phyloP scores from a whole-genome alignment of 1,139 yeast genomes.

The Blastobotrys petasosporus region DNA sequence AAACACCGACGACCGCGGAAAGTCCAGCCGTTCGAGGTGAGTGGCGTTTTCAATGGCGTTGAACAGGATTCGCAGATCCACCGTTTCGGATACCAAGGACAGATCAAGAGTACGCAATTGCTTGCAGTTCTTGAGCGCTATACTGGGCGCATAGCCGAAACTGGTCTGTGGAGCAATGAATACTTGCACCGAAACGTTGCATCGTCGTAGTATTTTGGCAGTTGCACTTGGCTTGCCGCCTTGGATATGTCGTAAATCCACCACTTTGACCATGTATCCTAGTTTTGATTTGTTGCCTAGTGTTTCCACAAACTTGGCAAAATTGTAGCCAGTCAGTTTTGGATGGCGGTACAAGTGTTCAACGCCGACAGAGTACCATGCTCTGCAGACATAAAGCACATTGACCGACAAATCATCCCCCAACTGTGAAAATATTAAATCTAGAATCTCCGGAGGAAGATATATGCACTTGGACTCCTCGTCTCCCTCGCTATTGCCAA shows the following conservation, averaged over 20 bases:
- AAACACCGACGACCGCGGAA: constrained; percentile 82
- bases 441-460: constrained; percentile 58
- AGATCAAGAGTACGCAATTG: constrained; percentile 63
- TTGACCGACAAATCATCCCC: constrained; percentile 31
- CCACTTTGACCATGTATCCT: constrained; percentile 33
- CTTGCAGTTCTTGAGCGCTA: constrained; percentile 67
- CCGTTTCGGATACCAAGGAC: constrained; percentile 86
- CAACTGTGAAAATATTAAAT: constrained; percentile 42
- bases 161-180: constrained; percentile 93
- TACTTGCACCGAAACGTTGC: constrained; percentile 53
- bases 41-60: constrained; percentile 60
- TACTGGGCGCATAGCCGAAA: constrained; percentile 84
- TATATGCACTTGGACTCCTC: constrained; percentile 24
- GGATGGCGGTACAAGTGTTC: constrained; percentile 65
- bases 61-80: constrained; percentile 73
- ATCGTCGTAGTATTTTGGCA: constrained; percentile 71
- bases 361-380: constrained; percentile 53
- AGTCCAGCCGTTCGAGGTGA: constrained; percentile 65
- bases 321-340: constrained; percentile 56
- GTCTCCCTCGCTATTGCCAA: background rate
- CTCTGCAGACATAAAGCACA: constrained; percentile 53
- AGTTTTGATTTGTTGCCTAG: constrained; percentile 35
- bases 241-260: constrained; percentile 77
- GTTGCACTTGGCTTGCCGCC: constrained; percentile 91
- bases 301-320: constrained; percentile 65